A percentile compares a stretch with the other conserved stretches of the same genome.
Conservation (phyloP, 2,329 filamentous ascomycete species). For the Cladophialophora yegresii region DNA sequence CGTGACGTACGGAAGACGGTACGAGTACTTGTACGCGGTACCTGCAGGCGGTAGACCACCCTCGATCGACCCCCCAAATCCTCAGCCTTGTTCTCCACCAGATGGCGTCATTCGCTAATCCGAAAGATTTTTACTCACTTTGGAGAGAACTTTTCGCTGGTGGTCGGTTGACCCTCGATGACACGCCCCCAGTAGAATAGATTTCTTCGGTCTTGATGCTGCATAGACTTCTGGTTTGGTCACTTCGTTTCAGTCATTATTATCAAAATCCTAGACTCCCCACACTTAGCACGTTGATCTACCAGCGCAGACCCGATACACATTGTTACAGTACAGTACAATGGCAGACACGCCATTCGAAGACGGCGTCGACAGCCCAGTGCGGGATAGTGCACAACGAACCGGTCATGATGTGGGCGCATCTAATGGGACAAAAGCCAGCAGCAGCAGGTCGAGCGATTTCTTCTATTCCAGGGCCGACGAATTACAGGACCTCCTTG, state of each 20-base stretch:
- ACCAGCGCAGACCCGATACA: not conserved
- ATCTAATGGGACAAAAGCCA: conserved; percentile 1
- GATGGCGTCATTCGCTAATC: conserved; percentile 26
- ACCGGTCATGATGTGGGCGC: not conserved
- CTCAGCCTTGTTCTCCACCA: conserved; percentile 8
- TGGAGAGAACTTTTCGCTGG: not conserved
- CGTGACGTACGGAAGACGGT: conserved; percentile 14
- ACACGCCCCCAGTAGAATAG: not conserved
- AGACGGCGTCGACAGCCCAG: not conserved
- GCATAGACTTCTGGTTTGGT: not conserved
- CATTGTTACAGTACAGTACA: not conserved
- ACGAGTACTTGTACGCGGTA: not conserved
- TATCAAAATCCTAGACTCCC: not conserved
- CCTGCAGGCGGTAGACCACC: too few species aligned
- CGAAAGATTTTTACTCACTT: conserved; percentile 10
- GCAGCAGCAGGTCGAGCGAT: not conserved
- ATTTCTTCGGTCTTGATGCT: not conserved
- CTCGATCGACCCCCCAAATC: not conserved
- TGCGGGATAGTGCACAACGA: not conserved
- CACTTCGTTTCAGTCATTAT: not conserved
- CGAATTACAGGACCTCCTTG: conserved; percentile 23
- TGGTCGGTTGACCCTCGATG: not conserved
- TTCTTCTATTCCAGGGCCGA: conserved; percentile 21
- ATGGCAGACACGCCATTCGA: conserved; percentile 2
- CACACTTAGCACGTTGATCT: not conserved